Evolutionary conservation across 306 rosid genomes (phyloP).

Genomic region (Purshia tridentata): DNA sequence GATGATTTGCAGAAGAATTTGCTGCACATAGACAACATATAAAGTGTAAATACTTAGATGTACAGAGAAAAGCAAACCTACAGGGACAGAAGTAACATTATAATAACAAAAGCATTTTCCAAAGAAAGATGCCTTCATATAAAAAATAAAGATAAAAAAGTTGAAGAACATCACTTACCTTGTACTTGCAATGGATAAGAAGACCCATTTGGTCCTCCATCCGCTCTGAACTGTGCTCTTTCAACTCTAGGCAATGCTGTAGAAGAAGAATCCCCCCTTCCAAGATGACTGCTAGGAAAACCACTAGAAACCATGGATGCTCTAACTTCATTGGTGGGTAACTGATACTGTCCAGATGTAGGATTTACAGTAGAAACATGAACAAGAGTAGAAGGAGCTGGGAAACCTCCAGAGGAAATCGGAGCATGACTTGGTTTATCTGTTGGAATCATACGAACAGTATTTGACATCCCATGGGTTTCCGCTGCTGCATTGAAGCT

Average conservation of each 20-base stretch:
- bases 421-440: slow-evolving; percentile 53
- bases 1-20: slow-evolving; percentile 48
- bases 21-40: slow-evolving; percentile 41
- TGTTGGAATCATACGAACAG: slow-evolving; percentile 45
- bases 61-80: neutral
- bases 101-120: neutral
- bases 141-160: neutral
- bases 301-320: slow-evolving; percentile 55
- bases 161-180: slow-evolving; percentile 42
- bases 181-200: slow-evolving; percentile 61
- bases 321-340: slow-evolving; percentile 52
- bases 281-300: slow-evolving; percentile 58
- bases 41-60: neutral
- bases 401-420: slow-evolving; percentile 41
- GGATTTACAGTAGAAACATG: slow-evolving; percentile 53
- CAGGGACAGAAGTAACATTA: neutral
- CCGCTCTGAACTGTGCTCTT: slow-evolving; percentile 53
- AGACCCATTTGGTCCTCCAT: slow-evolving; percentile 68
- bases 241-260: slow-evolving; percentile 57
- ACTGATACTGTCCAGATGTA: slow-evolving; percentile 52
- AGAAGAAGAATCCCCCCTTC: slow-evolving; percentile 72
- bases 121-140: neutral
- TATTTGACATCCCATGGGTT: slow-evolving; percentile 50
- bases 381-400: slow-evolving; percentile 48
- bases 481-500: slow-evolving; percentile 48